A percentile compares a stretch with the other conserved stretches of the same genome.
phyloP scores from a whole-genome alignment of 345 rosid species.

The Arabis alpina region DNA sequence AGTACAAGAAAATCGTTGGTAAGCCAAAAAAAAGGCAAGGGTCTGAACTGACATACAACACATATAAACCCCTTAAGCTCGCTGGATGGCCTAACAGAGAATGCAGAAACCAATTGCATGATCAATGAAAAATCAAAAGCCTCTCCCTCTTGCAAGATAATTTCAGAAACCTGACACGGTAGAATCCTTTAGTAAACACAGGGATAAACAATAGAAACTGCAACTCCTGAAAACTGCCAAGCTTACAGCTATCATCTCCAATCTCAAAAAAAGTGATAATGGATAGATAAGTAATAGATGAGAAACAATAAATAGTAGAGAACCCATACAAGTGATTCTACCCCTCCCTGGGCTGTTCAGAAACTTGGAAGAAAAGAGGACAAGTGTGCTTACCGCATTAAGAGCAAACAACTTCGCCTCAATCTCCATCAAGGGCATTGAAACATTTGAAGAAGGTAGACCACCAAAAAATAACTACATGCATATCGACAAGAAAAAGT shows the following conservation, averaged over 20 bases:
- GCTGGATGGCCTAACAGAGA: conserved; percentile 60
- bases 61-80: conserved; percentile 77
- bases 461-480: conserved; percentile 71
- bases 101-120: conserved; percentile 75
- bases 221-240: conserved; percentile 24
- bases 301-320: background rate
- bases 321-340: conserved; percentile 15
- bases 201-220: background rate
- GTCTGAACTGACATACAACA: conserved; percentile 66
- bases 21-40: conserved; percentile 18
- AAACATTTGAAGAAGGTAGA: conserved; percentile 58
- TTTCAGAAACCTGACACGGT: conserved; percentile 80
- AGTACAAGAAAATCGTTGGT: conserved; percentile 16
- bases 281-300: conserved; percentile 1
- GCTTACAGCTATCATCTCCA: conserved; percentile 10
- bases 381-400: conserved; percentile 64
- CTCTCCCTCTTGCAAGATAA: conserved; percentile 68
- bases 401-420: conserved; percentile 83
- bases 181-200: conserved; percentile 28
- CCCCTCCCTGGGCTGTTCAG: conserved; percentile 3
- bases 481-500: conserved; percentile 22
- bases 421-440: conserved; percentile 81
- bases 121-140: conserved; percentile 74
- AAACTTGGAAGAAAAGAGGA: conserved; percentile 28
- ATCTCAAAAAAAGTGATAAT: background rate